Evolutionary conservation across 139 green algal species (phyloP).

Genomic region (Pseudopediastrum boryanum): DNA sequence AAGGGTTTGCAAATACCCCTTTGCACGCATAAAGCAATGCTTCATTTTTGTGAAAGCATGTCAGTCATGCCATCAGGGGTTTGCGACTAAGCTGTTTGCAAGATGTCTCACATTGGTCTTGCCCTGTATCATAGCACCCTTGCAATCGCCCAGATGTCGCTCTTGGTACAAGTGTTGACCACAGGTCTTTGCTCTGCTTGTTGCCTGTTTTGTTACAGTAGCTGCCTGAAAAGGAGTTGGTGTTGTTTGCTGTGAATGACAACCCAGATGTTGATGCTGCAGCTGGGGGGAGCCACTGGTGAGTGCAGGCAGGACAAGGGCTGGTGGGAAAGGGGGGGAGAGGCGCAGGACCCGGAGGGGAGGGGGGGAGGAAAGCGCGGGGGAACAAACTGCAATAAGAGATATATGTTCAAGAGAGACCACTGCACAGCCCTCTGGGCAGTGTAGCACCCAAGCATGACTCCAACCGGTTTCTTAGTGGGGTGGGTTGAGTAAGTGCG

Average conservation of each 20-base stretch:
- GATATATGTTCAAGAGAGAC: no score
- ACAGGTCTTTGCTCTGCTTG: not conserved
- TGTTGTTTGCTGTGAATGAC: constrained; percentile 77
- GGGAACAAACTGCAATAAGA: no score
- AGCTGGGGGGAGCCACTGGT: constrained; percentile 67
- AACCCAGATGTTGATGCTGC: constrained; percentile 56
- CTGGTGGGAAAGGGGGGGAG: no score
- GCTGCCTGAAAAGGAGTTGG: constrained; percentile 37
- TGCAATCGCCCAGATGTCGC: not conserved
- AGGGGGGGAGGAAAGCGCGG: no score
- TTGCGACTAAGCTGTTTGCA: not conserved
- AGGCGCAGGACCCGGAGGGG: no score
- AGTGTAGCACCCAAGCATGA: no score
- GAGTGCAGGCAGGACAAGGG: no score
- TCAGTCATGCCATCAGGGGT: not conserved
- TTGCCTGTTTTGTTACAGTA: not conserved
- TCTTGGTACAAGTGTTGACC: not conserved
- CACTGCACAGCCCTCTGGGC: no score
- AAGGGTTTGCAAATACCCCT: no score
- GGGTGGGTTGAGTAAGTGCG: no score
- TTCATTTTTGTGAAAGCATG: not conserved
- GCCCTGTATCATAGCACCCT: not conserved
- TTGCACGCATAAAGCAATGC: not conserved
- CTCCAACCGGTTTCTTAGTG: no score
- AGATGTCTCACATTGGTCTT: not conserved